Evolutionary conservation across 1,139 yeast genomes (phyloP), one percentile per base, ranked within the genome.

Genomic region (Arxiozyma slooffiae): DNA sequence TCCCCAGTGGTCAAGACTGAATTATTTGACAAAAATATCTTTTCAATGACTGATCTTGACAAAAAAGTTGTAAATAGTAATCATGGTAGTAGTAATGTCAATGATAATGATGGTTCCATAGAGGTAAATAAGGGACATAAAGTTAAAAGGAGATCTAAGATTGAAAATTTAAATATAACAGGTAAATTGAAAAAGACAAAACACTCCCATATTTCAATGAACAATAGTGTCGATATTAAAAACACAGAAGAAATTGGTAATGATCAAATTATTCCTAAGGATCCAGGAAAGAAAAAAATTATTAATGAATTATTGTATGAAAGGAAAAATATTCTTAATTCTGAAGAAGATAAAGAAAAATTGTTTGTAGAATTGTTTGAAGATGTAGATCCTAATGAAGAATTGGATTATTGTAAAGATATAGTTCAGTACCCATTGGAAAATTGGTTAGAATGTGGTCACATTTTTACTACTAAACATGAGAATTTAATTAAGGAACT

Each of bases 371-470:
- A 34, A 24, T 41, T 51, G 22, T 51, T 53, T 23, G 48, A 53
- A 20, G 58, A 53, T 30, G 36, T 56, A 23, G 55, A 55, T n/a
- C 56, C 60, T 20, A 17, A 21, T 21, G 54, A 56, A 17, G 64
- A 55, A 40, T 52, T 46, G 49, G 61, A 52, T 9, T 55, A 55
- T 39, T 68, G 67, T 41, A 47, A 62, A n/a, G 57, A 62, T 1
- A 58, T 63, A 41, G 63, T 69, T 0, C 58, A 60, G 24, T 53
- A 61, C 51, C 55, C 66, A 3, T 60, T 73, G 18, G 57, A 60
- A 6, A 67, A 68, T 24, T 75, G 79, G 78, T 54, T 67, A 9
- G 48, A 55, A 4, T 60, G 64, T 24, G 75, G 77, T 1, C 61
- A 67, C 8, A 40, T 52, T 3, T 57, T 73, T 38, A 56, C 60